These are phyloP conservation scores for Alternaria sp. DNA, from an alignment of 2,329 filamentous ascomycete species.

Conservation along the genomic window DNA sequence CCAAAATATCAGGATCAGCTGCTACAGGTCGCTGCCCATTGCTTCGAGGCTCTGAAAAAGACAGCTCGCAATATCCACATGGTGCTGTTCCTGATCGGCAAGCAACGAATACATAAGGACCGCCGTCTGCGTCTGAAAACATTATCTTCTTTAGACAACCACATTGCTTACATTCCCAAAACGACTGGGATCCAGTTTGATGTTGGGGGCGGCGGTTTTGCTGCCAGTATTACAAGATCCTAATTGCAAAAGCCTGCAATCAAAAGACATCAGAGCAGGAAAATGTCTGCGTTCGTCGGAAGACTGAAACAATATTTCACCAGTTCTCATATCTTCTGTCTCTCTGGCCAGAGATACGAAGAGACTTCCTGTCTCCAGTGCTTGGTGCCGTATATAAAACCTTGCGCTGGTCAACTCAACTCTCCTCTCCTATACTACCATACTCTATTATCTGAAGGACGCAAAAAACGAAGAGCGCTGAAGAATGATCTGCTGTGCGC, in stretches of 20 bases:
- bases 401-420: too few species aligned
- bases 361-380: too few species aligned
- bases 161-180: too few species aligned
- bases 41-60: neutral
- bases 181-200: too few species aligned
- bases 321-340: too few species aligned
- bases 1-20: neutral
- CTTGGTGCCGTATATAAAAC: too few species aligned
- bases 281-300: neutral
- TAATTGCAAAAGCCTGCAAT: neutral
- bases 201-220: fast-evolving
- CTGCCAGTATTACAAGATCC: neutral
- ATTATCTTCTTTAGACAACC: neutral
- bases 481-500: too few species aligned
- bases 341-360: too few species aligned
- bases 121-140: neutral
- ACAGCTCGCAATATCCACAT: fast-evolving
- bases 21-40: neutral
- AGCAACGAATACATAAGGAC: neutral
- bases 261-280: fast-evolving
- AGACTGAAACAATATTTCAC: neutral
- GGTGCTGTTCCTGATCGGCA: neutral
- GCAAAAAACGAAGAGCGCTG: too few species aligned
- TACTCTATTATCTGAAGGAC: too few species aligned
- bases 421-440: too few species aligned